Evolutionary conservation across 2,329 filamentous ascomycete species (phyloP).

Genomic region (Trichothecium sympodiale): DNA sequence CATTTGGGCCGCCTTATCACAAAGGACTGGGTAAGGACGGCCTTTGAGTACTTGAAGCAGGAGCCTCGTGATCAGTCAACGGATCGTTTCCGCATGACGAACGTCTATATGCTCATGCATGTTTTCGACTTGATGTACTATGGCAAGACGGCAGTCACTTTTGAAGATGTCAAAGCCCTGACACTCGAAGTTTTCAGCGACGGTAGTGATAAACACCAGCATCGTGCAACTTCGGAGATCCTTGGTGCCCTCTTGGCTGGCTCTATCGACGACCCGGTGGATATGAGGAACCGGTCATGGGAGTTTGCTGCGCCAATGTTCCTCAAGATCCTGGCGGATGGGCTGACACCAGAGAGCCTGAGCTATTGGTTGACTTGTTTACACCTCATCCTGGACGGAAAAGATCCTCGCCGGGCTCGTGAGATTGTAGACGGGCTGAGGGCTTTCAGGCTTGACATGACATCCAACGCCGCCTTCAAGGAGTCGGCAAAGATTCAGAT

Average conservation of each 20-base stretch:
- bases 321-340: constrained; percentile 77
- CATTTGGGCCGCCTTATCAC: constrained; percentile 75
- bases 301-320: constrained; percentile 83
- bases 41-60: constrained; percentile 91
- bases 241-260: constrained; percentile 74
- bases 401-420: constrained; percentile 79
- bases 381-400: constrained; percentile 76
- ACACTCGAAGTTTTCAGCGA: constrained; percentile 72
- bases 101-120: constrained; percentile 77
- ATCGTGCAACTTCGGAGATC: constrained; percentile 90
- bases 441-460: constrained; percentile 83
- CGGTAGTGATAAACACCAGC: constrained; percentile 94
- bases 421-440: constrained; percentile 76
- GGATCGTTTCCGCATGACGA: constrained; percentile 84
- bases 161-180: constrained; percentile 80
- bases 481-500: constrained; percentile 94
- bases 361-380: constrained; percentile 93
- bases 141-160: constrained; percentile 63
- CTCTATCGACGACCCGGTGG: constrained; percentile 64
- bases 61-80: constrained; percentile 73
- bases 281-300: constrained; percentile 71
- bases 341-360: constrained; percentile 85
- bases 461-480: constrained; percentile 95
- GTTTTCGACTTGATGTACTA: constrained; percentile 83
- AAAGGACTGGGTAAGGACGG: constrained; percentile 74